Evolutionary conservation across 2,329 filamentous ascomycete genomes (phyloP), one percentile per base, ranked within the genome.

Genomic region (Aspergillus ruber): DNA sequence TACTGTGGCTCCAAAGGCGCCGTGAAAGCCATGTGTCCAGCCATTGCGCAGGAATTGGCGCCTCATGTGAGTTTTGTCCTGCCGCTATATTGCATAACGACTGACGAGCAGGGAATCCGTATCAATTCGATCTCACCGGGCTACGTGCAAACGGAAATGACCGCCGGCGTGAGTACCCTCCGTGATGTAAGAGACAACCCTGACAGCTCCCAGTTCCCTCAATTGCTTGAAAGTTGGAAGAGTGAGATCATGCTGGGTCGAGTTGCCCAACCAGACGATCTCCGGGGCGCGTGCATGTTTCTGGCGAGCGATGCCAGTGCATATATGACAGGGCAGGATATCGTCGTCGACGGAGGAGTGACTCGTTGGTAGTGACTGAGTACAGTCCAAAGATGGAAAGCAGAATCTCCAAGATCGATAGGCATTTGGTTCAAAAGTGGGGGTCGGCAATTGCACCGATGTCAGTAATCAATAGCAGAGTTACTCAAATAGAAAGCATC

Each of bases 1-100:
- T 77, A 77, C 45, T 75, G 73, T 53, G 72, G 68, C 2, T 72
- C 68, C 0, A 77, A 76, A 54, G 74, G 73, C 0, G 73, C 74
- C 0, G 74, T 77, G 15, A 60, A 66, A 38, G 69, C 70, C 0
- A 75, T 77, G 73, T 69, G 67, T 47, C 65, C 73, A 1, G 68
- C 71, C 0, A 76, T 77, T 53, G 74, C 74, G 2, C 71, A 71
- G 23, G 72, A 75, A 51, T 48, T 75, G 56, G 61, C 59, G 1
- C 50, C 61, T 60, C 63, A 70, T 55, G 64, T 68, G 48, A 46
- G 60, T 49, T n/a, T 45, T 1, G 13, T 5, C 6, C 6, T 2
- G 17, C 5, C n/a, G 10, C n/a, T 15, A 17, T 12, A 12, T 17
- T 44, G 3, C 13, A 27, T 17, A 10, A 15, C 48, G 35, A 56